Conservation (phyloP, 2,329 filamentous ascomycete genomes). For the Colletotrichum cereale region DNA sequence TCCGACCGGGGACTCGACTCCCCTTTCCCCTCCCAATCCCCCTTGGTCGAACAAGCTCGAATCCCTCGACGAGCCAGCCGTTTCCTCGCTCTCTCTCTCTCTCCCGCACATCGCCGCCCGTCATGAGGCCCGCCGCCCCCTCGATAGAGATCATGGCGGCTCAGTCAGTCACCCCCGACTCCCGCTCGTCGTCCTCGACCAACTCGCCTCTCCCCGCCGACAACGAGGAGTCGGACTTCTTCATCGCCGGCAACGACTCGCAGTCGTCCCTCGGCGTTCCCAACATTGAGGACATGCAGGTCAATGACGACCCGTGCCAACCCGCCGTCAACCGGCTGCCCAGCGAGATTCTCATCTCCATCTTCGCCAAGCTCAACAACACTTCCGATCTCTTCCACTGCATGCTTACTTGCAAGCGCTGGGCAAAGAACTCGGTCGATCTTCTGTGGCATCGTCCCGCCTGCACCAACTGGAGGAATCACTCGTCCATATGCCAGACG, state of each 20-base stretch:
- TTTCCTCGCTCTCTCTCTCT: background rate
- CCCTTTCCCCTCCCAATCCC: conserved; percentile 8
- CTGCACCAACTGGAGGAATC: conserved; percentile 87
- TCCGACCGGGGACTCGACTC: conserved; percentile 34
- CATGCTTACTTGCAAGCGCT: conserved; percentile 94
- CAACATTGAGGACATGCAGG: conserved; percentile 80
- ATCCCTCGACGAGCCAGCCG: conserved; percentile 24
- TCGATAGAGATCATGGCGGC: conserved; percentile 47
- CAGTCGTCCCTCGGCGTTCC: conserved; percentile 90
- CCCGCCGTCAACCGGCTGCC: conserved; percentile 89
- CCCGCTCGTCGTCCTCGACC: conserved; percentile 74
- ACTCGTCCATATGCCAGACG: conserved; percentile 84
- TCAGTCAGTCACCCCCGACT: conserved; percentile 54
- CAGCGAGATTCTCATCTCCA: conserved; percentile 92
- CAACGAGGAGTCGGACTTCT: conserved; percentile 95
- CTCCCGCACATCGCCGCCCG: conserved; percentile 23
- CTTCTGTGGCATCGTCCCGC: conserved; percentile 94
- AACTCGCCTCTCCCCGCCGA: conserved; percentile 81
- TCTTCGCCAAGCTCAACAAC: conserved; percentile 86
- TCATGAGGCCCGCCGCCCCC: conserved; percentile 45
- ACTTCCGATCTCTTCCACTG: conserved; percentile 85
- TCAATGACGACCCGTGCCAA: conserved; percentile 73
- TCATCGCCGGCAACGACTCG: conserved; percentile 89
- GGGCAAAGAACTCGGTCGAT: conserved; percentile 93
- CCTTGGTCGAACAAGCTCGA: conserved; percentile 29